Conservation (phyloP, 495 filamentous ascomycete species). For the Recurvomyces mirabilis region DNA sequence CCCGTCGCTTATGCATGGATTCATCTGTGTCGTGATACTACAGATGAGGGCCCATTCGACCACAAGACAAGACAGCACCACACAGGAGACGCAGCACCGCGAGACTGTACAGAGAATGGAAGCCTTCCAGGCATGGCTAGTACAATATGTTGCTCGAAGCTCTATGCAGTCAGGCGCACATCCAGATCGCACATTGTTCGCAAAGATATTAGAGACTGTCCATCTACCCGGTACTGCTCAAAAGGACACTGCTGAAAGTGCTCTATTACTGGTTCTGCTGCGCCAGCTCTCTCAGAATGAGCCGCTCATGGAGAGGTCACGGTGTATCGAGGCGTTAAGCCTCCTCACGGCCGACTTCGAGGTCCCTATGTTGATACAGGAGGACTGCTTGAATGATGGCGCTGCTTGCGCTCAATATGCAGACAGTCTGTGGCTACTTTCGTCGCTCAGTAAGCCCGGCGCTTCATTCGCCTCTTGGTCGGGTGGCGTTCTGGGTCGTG, state of each 20-base stretch:
- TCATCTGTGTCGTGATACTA: constrained; percentile 61
- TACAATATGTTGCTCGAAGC: constrained; percentile 46
- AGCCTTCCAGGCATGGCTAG: constrained; percentile 62
- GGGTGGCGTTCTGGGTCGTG: constrained; percentile 68
- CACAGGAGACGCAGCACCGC: constrained; percentile 64
- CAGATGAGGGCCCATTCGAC: constrained; percentile 62
- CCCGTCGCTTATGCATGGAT: constrained; percentile 68
- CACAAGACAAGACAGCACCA: constrained; percentile 54
- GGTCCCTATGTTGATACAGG: constrained; percentile 39
- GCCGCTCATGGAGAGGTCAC: constrained; percentile 51
- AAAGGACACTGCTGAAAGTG: constrained; percentile 54
- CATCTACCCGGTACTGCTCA: constrained; percentile 43
- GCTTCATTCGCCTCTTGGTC: constrained; percentile 64
- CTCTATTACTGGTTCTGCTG: constrained; percentile 61
- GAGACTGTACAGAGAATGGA: constrained; percentile 55
- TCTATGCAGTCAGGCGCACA: constrained; percentile 29
- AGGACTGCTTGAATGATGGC: constrained; percentile 54
- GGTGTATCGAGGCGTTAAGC: constrained; percentile 48
- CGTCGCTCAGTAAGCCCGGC: not conserved
- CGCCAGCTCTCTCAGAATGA: constrained; percentile 43
- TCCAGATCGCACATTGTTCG: not conserved
- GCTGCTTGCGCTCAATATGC: constrained; percentile 47
- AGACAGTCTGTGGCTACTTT: constrained; percentile 44
- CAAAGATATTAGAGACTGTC: not conserved
- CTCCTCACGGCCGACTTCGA: constrained; percentile 66